These are phyloP conservation scores for Dactylonectria macrodidyma DNA, from an alignment of 2,329 filamentous ascomycete species.

Conservation along the genomic window DNA sequence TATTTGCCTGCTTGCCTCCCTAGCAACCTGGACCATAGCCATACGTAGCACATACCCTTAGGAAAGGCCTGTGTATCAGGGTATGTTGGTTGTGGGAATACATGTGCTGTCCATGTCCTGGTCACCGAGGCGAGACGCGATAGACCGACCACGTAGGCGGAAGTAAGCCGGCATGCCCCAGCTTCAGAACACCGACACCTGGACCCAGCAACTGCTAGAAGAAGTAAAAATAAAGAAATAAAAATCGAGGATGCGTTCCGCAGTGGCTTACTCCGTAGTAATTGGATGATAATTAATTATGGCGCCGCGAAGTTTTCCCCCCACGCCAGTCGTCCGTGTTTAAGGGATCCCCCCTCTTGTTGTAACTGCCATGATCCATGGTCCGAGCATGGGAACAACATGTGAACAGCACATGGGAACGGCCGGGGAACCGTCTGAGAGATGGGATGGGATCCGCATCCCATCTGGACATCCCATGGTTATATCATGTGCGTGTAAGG, in stretches of 20 bases:
- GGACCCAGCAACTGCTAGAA: conserved; percentile 7
- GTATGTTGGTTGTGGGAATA: background rate
- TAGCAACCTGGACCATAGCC: background rate
- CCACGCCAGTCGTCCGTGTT: conserved; percentile 24
- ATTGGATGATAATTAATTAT: conserved; percentile 9
- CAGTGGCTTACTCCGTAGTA: conserved; percentile 1
- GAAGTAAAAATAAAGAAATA: too few species aligned
- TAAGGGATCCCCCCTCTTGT: conserved; percentile 6
- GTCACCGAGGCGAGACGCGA: conserved; percentile 15
- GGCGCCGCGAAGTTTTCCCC: conserved; percentile 15
- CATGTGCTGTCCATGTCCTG: background rate
- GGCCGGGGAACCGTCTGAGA: conserved; percentile 36
- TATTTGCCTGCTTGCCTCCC: background rate
- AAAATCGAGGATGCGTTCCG: conserved; percentile 7
- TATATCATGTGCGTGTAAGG: conserved; percentile 14
- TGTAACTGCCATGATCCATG: conserved; percentile 14
- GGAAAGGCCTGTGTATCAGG: background rate
- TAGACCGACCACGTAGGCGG: conserved; percentile 21
- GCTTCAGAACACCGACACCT: conserved; percentile 5
- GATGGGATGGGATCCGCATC: conserved; percentile 28
- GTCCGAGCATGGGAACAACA: too few species aligned
- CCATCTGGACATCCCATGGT: conserved; percentile 13
- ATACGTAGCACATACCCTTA: background rate
- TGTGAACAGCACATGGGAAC: conserved; percentile 22
- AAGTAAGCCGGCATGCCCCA: conserved; percentile 25